Evolutionary conservation across 2,329 filamentous ascomycete species (phyloP).

Genomic region (Beauveria sp.): DNA sequence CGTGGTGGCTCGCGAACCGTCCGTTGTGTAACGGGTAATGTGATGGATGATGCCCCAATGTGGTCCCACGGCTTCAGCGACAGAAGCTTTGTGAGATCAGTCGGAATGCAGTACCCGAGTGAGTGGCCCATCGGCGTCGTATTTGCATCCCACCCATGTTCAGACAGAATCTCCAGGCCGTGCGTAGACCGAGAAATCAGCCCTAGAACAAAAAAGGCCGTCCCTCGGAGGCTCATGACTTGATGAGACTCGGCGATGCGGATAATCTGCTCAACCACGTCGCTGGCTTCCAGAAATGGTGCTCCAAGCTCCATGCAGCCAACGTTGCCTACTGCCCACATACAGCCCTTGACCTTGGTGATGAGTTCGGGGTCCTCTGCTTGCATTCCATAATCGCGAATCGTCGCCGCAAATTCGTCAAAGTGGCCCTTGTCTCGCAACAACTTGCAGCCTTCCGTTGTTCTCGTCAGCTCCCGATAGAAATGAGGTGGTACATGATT

Average conservation of each 20-base stretch:
- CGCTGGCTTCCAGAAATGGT: conserved; percentile 82
- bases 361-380: conserved; percentile 78
- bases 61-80: conserved; percentile 57
- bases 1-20: conserved; percentile 42
- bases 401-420: conserved; percentile 82
- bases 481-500: conserved; percentile 88
- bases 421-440: conserved; percentile 93
- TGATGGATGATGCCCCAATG: conserved; percentile 38
- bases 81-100: conserved; percentile 70
- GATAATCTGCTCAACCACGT: conserved; percentile 82
- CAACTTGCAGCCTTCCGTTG: conserved; percentile 82
- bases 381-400: conserved; percentile 79
- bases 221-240: conserved; percentile 88
- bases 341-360: conserved; percentile 88
- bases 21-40: conserved; percentile 43
- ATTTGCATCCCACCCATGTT: conserved; percentile 89
- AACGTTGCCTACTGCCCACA: conserved; percentile 97
- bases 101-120: conserved; percentile 79
- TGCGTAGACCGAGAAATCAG: conserved; percentile 88
- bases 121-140: conserved; percentile 76
- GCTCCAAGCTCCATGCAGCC: conserved; percentile 97
- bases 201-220: conserved; percentile 92
- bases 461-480: conserved; percentile 89
- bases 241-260: conserved; percentile 81
- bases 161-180: conserved; percentile 82